Conservation (phyloP, 176 grass and related monocot species). For the Oryza coarctata region DNA sequence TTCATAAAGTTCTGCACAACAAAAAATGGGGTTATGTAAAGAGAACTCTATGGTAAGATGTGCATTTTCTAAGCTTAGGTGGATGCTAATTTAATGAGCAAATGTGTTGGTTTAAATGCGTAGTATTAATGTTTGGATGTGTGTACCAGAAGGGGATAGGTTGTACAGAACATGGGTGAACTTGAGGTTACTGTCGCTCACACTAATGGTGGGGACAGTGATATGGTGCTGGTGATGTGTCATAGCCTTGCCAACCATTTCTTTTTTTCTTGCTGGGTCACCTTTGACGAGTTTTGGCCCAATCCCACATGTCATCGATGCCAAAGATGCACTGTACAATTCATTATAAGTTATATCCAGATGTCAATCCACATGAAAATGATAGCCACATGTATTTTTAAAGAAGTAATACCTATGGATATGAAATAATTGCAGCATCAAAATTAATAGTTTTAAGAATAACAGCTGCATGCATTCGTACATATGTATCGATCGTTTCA, state of each 20-base stretch:
- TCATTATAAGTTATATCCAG: not conserved
- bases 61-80: too few relatives aligned
- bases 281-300: conserved; percentile 83
- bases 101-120: too few relatives aligned
- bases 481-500: not conserved
- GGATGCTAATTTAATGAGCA: too few relatives aligned
- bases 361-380: not conserved
- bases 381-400: not conserved
- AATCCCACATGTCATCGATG: conserved; percentile 81
- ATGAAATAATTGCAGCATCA: too few relatives aligned
- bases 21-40: too few relatives aligned
- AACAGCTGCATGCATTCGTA: not conserved
- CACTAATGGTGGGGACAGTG: conserved; percentile 63
- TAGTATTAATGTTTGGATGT: too few relatives aligned
- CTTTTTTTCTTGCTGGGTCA: conserved; percentile 70
- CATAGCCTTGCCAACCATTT: conserved; percentile 27
- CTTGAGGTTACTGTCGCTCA: conserved; percentile 98
- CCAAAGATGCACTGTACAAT: conserved; percentile 65
- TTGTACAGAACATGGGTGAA: conserved; percentile 99
- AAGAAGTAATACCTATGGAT: not conserved
- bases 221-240: conserved; percentile 61
- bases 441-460: not conserved
- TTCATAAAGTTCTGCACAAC: conserved; percentile 79
- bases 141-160: conserved; percentile 72
- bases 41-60: too few relatives aligned